A percentile compares a stretch with the other conserved stretches of the same genome.
Conservation (phyloP, 108 stramenopile species). For the Bacterosira constricta region DNA sequence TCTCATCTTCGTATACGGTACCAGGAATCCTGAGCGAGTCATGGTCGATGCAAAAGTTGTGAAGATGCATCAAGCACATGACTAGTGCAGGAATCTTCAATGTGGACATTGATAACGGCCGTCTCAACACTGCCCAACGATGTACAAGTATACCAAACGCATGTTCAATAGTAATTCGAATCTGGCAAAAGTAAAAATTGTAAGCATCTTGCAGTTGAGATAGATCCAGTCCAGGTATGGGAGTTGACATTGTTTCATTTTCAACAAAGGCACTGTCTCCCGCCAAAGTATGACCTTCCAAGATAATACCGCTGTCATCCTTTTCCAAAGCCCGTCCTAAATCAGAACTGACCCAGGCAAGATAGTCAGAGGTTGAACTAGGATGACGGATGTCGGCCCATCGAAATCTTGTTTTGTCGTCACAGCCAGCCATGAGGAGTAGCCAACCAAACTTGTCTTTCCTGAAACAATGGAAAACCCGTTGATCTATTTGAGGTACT, state of each 20-base stretch:
- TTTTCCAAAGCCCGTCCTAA: background rate
- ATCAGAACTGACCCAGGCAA: constrained; percentile 3
- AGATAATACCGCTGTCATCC: background rate
- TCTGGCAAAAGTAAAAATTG: constrained; percentile 20
- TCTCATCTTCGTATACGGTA: background rate
- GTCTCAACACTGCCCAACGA: constrained; percentile 29
- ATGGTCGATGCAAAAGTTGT: background rate
- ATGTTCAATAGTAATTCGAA: constrained; percentile 29
- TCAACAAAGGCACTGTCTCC: constrained; percentile 45
- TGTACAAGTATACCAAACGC: constrained; percentile 29
- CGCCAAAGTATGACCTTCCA: constrained; percentile 25
- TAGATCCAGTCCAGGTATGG: background rate
- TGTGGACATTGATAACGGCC: background rate
- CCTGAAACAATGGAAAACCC: background rate
- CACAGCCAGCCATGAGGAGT: constrained; percentile 2
- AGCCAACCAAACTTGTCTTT: constrained; percentile 11
- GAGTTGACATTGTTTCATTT: constrained; percentile 35
- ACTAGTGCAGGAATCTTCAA: background rate
- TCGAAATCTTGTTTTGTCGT: background rate
- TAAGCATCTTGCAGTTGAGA: background rate
- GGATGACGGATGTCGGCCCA: constrained; percentile 13
- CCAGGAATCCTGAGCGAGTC: background rate
- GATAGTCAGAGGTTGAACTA: constrained; percentile 9
- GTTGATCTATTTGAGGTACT: background rate
- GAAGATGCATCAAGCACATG: constrained; percentile 1